Percentiles rank a stretch among this genome's conserved stretches.
Conservation (phyloP, 2,329 filamentous ascomycete genomes). For the Ophiognomonia clavigignenti-juglandacearum region DNA sequence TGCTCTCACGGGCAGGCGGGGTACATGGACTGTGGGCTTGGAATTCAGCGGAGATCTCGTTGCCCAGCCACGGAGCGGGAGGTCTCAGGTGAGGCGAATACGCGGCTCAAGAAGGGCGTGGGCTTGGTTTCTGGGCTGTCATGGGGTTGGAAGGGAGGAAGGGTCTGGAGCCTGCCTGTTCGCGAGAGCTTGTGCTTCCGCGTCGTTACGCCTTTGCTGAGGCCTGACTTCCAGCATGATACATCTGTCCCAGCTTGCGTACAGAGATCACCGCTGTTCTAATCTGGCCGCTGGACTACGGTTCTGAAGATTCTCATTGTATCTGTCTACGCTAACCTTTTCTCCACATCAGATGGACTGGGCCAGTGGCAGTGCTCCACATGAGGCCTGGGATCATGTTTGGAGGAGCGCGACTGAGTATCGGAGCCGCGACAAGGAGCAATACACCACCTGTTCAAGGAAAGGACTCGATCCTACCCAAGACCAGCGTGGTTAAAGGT, state of each 20-base stretch:
- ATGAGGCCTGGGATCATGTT: too few relatives aligned
- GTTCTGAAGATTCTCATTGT: too few relatives aligned
- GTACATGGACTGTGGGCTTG: slow-evolving; percentile 71
- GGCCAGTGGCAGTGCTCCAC: too few relatives aligned
- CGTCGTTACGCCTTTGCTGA: slow-evolving; percentile 60
- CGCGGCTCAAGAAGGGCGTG: slow-evolving; percentile 44
- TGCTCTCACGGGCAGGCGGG: slow-evolving; percentile 62
- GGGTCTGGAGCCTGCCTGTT: slow-evolving; percentile 47
- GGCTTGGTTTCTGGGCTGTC: slow-evolving; percentile 42
- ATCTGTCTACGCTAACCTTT: too few relatives aligned
- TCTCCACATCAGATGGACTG: too few relatives aligned
- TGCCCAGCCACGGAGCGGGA: slow-evolving; percentile 55
- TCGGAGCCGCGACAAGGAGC: too few relatives aligned
- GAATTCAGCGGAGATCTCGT: slow-evolving; percentile 54
- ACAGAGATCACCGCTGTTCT: slow-evolving; percentile 50
- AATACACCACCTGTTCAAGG: too few relatives aligned
- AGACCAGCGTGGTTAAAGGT: too few relatives aligned
- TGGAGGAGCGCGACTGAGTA: too few relatives aligned
- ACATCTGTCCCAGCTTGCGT: slow-evolving; percentile 59
- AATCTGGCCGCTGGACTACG: too few relatives aligned
- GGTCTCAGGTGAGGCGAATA: slow-evolving; percentile 42
- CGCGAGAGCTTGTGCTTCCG: slow-evolving; percentile 68
- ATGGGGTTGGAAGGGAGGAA: slow-evolving; percentile 19
- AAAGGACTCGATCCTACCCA: too few relatives aligned
- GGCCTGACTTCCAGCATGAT: too few relatives aligned